A percentile compares a stretch with the other conserved stretches of the same genome.
These are phyloP conservation scores for Wolfiporia cocos DNA, from an alignment of 1,284 basidiomycete species.

Conservation along the genomic window DNA sequence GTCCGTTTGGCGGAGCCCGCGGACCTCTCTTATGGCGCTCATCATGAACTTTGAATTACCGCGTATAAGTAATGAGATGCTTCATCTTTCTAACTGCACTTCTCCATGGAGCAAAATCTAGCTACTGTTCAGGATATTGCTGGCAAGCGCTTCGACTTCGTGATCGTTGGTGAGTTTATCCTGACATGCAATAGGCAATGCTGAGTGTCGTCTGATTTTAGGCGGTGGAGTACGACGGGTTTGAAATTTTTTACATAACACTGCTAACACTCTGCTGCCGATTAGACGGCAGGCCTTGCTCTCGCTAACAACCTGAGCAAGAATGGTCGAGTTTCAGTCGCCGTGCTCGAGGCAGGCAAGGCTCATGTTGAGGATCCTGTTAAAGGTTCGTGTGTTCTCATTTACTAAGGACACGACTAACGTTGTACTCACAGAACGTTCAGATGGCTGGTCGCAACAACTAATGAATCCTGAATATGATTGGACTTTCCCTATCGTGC, in stretches of 20 bases:
- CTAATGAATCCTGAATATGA: conserved; percentile 13
- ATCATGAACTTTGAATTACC: too few relatives aligned
- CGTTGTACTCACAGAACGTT: conserved; percentile 1
- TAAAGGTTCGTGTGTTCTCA: conserved; percentile 7
- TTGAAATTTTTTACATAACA: background rate
- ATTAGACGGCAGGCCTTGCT: conserved; percentile 8
- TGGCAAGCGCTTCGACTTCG: conserved; percentile 6
- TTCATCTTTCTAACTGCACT: too few relatives aligned
- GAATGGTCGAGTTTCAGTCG: conserved; percentile 10
- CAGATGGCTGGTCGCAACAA: conserved; percentile 11
- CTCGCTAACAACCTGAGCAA: conserved; percentile 11
- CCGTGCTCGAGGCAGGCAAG: conserved; percentile 14
- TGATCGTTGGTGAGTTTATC: conserved; percentile 3
- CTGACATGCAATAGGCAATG: background rate
- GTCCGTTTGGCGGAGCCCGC: too few relatives aligned
- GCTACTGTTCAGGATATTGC: conserved; percentile 4
- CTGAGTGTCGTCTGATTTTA: background rate
- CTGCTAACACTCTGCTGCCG: background rate
- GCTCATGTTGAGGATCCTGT: conserved; percentile 13
- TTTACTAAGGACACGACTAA: background rate
- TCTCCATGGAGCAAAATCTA: conserved; percentile 3
- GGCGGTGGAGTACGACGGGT: background rate
- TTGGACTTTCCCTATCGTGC: conserved; percentile 11
- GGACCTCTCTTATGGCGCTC: too few relatives aligned
- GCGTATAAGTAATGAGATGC: too few relatives aligned